Evolutionary conservation across 768 basidiomycete genomes (phyloP).

Genomic region (Tricholomella constricta): DNA sequence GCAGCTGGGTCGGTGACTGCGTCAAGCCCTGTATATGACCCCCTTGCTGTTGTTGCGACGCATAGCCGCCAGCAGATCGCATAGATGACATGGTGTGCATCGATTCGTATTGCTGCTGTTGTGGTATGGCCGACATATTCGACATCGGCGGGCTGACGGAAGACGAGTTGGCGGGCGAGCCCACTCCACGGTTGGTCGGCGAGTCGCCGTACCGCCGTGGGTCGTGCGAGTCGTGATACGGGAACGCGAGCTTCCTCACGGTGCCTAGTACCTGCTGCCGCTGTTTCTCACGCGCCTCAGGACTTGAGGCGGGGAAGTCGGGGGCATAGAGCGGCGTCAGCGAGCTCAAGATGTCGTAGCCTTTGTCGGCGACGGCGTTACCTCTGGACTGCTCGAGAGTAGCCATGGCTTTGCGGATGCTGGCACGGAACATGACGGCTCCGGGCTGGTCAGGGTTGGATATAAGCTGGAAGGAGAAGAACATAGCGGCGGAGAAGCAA

Average conservation of each 20-base stretch:
- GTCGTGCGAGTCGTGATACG: slow-evolving; percentile 72
- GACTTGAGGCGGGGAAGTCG: slow-evolving; percentile 53
- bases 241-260: slow-evolving; percentile 78
- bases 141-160: slow-evolving; percentile 58
- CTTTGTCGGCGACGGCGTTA: slow-evolving; percentile 72
- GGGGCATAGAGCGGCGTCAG: slow-evolving; percentile 74
- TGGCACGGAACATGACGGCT: slow-evolving; percentile 72
- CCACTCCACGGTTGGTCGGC: slow-evolving; percentile 46
- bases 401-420: slow-evolving; percentile 67
- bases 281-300: slow-evolving; percentile 57
- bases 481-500: slow-evolving; percentile 85
- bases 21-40: slow-evolving; percentile 12
- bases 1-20: slow-evolving; percentile 23
- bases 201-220: slow-evolving; percentile 51
- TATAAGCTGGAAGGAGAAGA: slow-evolving; percentile 88
- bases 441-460: slow-evolving; percentile 80
- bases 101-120: slow-evolving; percentile 39
- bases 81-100: slow-evolving; percentile 19
- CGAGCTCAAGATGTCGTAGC: slow-evolving; percentile 66
- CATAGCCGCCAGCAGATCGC: slow-evolving; percentile 15
- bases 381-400: slow-evolving; percentile 69
- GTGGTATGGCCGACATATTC: slow-evolving; percentile 36
- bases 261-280: slow-evolving; percentile 62
- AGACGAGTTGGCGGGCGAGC: slow-evolving; percentile 60
- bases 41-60: slow-evolving; percentile 12